These are phyloP conservation scores for Betula pendula DNA, from an alignment of 306 rosid species.

Conservation along the genomic window DNA sequence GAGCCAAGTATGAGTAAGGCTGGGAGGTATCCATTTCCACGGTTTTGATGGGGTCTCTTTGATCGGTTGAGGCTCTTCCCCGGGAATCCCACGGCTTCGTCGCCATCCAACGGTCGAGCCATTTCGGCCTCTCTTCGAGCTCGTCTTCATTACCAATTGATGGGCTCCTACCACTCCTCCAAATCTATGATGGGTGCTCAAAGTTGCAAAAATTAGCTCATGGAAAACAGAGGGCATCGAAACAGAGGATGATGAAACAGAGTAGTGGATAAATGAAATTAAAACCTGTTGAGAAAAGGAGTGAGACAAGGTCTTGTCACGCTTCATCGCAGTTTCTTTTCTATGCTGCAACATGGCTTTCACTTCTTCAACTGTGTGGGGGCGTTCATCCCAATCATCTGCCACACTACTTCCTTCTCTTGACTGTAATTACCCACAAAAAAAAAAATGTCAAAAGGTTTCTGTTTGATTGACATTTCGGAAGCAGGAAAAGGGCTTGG, in stretches of 20 bases:
- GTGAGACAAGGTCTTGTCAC: slow-evolving; percentile 71
- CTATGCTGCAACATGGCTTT: slow-evolving; percentile 90
- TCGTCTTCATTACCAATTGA: slow-evolving; percentile 83
- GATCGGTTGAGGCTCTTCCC: slow-evolving; percentile 89
- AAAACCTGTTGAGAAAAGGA: slow-evolving; percentile 87
- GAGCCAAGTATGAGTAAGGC: slow-evolving; percentile 65
- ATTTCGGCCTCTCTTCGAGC: slow-evolving; percentile 73
- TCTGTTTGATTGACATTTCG: slow-evolving; percentile 24
- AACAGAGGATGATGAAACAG: neutral
- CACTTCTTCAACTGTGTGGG: slow-evolving; percentile 87
- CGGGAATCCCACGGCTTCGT: slow-evolving; percentile 85
- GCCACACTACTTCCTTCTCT: slow-evolving; percentile 86
- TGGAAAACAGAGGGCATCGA: neutral
- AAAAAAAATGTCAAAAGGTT: neutral
- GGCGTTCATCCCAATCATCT: slow-evolving; percentile 90
- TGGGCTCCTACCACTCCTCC: slow-evolving; percentile 68
- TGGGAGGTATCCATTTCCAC: slow-evolving; percentile 88
- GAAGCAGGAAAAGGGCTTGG: slow-evolving; percentile 25
- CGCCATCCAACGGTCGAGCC: slow-evolving; percentile 81
- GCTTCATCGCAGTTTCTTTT: slow-evolving; percentile 76
- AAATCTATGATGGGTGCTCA: slow-evolving; percentile 42
- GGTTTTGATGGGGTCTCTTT: slow-evolving; percentile 74
- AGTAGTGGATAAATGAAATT: neutral
- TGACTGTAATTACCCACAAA: slow-evolving; percentile 39
- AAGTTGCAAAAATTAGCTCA: slow-evolving; percentile 18